Percentiles rank a stretch among this genome's conserved stretches.
Conservation (phyloP, 2,329 filamentous ascomycete genomes). For the Fusarium devonianum region DNA sequence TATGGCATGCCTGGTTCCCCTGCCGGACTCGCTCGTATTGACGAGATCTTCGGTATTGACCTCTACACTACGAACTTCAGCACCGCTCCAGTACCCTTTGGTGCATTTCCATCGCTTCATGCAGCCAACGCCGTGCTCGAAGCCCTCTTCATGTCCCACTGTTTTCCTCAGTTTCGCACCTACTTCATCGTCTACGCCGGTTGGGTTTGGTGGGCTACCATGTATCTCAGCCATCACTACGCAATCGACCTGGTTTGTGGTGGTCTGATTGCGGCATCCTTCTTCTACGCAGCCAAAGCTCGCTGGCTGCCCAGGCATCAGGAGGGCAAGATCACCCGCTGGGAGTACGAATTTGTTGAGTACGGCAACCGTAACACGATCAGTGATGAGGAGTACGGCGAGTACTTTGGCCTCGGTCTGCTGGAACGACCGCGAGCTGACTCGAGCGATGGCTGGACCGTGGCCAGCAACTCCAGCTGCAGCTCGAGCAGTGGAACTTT, state of each 20-base stretch:
- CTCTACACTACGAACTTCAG: slow-evolving; percentile 93
- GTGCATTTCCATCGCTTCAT: slow-evolving; percentile 93
- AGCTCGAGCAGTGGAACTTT: slow-evolving; percentile 58
- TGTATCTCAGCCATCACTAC: slow-evolving; percentile 98
- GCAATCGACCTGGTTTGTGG: slow-evolving; percentile 91
- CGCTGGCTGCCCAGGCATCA: slow-evolving; percentile 85
- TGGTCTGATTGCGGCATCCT: slow-evolving; percentile 76
- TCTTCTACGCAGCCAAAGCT: slow-evolving; percentile 83
- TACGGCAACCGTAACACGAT: slow-evolving; percentile 67
- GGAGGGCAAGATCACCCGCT: slow-evolving; percentile 83
- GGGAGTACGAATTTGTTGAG: slow-evolving; percentile 96
- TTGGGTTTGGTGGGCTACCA: slow-evolving; percentile 98
- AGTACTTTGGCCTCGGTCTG: slow-evolving; percentile 56
- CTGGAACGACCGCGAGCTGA: slow-evolving; percentile 52
- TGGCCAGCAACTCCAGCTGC: slow-evolving; percentile 79
- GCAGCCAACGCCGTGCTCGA: slow-evolving; percentile 88
- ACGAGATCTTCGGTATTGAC: slow-evolving; percentile 88
- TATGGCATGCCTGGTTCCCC: slow-evolving; percentile 92
- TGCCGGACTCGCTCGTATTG: slow-evolving; percentile 86
- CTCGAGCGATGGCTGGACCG: slow-evolving; percentile 88
- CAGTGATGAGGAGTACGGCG: slow-evolving; percentile 56
- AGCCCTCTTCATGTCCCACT: slow-evolving; percentile 90
- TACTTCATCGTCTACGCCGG: slow-evolving; percentile 84
- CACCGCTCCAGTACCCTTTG: slow-evolving; percentile 89
- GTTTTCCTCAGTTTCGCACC: slow-evolving; percentile 83